These are phyloP conservation scores for Asterella californica DNA, from an alignment of 225 moss, liverwort and hornwort genomes.

Conservation along the genomic window DNA sequence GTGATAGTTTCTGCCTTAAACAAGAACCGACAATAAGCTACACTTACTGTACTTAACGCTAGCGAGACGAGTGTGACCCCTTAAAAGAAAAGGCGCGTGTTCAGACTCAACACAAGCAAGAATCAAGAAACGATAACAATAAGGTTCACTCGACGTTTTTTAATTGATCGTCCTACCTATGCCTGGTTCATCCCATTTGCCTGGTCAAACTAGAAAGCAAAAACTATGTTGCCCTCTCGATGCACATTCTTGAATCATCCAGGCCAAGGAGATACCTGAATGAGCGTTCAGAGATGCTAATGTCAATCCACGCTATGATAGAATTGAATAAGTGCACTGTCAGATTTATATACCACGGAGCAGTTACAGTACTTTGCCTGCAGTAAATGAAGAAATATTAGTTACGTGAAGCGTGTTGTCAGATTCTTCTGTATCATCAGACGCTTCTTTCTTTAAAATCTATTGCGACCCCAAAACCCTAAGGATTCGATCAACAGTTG, in stretches of 20 bases:
- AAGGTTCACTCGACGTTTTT: too few relatives aligned
- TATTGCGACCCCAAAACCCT: too few relatives aligned
- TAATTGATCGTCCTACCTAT: too few relatives aligned
- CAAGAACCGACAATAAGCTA: too few relatives aligned
- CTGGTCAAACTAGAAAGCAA: not conserved
- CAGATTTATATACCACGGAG: conserved; percentile 20
- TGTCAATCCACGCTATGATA: conserved; percentile 20
- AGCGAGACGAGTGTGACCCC: too few relatives aligned
- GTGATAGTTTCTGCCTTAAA: too few relatives aligned
- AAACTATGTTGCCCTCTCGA: not conserved
- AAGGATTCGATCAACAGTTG: too few relatives aligned
- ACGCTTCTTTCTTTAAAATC: not conserved
- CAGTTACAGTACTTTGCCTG: conserved; percentile 11
- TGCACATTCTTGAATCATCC: not conserved
- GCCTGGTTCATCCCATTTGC: too few relatives aligned
- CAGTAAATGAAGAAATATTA: not conserved
- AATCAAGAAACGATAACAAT: too few relatives aligned
- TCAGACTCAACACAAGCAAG: too few relatives aligned
- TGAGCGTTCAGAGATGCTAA: conserved; percentile 16
- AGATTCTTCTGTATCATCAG: not conserved
- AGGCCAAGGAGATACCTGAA: conserved; percentile 9
- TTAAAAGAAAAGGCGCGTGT: too few relatives aligned
- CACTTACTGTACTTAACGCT: too few relatives aligned
- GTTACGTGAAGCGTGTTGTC: not conserved
- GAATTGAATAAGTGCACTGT: conserved; percentile 17